phyloP scores from a whole-genome alignment of 2,329 filamentous ascomycete species.

The Xylaria sp. region DNA sequence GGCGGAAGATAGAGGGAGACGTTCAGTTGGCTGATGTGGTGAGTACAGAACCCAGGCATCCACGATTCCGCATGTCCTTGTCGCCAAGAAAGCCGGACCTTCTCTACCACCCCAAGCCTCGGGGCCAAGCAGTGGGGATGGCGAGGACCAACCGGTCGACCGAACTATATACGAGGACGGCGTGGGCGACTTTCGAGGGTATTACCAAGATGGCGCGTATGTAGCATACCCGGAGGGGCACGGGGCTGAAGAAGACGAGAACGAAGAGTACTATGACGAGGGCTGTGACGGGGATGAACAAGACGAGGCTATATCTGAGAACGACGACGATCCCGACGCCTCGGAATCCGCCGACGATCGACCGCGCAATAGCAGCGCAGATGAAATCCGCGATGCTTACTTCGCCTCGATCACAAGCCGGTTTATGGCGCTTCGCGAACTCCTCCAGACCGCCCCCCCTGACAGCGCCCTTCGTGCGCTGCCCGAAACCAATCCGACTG shows the following conservation, averaged over 20 bases:
- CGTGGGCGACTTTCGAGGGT: conserved; percentile 67
- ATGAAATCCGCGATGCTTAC: conserved; percentile 71
- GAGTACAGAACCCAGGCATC: conserved; percentile 78
- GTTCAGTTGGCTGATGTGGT: conserved; percentile 60
- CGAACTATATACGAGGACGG: conserved; percentile 61
- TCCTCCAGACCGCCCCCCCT: conserved; percentile 68
- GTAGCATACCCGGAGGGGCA: conserved; percentile 66
- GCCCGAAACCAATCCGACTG: conserved; percentile 62
- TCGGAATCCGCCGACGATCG: conserved; percentile 42
- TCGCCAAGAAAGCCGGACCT: conserved; percentile 68
- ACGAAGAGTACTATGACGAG: conserved; percentile 44
- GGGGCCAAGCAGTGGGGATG: conserved; percentile 44
- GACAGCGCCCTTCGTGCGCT: conserved; percentile 64
- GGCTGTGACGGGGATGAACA: conserved; percentile 46
- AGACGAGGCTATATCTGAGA: conserved; percentile 46
- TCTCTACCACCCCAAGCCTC: conserved; percentile 56
- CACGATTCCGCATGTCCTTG: conserved; percentile 76
- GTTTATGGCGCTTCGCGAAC: conserved; percentile 72
- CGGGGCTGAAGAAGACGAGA: conserved; percentile 43
- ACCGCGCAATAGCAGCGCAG: conserved; percentile 48
- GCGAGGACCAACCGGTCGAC: conserved; percentile 51
- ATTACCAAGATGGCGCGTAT: conserved; percentile 84
- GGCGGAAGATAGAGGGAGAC: conserved; percentile 39
- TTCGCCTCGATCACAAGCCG: conserved; percentile 72
- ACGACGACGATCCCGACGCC: conserved; percentile 49